Conservation (phyloP, 164 flowering plant species). For the Chimonanthus praecox region DNA sequence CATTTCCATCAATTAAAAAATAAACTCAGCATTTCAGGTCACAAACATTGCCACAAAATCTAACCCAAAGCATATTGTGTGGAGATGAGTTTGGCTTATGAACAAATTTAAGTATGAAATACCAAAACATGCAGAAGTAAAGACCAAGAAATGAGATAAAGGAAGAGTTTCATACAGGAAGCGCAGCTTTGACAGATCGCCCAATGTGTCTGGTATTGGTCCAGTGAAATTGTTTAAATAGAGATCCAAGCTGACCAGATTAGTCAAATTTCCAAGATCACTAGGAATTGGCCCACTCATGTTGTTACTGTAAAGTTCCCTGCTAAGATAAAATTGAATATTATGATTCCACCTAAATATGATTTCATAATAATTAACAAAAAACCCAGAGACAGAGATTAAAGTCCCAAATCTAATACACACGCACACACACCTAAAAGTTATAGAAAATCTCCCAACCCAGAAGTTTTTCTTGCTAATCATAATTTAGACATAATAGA, state of each 20-base stretch:
- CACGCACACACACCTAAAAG: background rate
- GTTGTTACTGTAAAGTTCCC: conserved; percentile 92
- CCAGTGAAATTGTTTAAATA: conserved; percentile 79
- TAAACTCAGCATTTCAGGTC: too few relatives aligned
- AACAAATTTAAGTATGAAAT: background rate
- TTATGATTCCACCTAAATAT: background rate
- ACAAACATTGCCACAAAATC: too few relatives aligned
- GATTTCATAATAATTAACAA: background rate
- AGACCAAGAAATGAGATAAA: conserved; percentile 4
- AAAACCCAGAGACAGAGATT: background rate
- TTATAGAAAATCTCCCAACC: too few relatives aligned
- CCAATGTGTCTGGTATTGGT: conserved; percentile 75
- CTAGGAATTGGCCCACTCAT: conserved; percentile 76
- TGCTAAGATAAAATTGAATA: conserved; percentile 19
- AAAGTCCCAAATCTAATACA: background rate
- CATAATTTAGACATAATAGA: too few relatives aligned
- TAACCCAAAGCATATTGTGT: too few relatives aligned
- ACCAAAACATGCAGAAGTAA: conserved; percentile 1
- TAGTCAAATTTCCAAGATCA: conserved; percentile 84
- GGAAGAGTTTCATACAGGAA: conserved; percentile 63
- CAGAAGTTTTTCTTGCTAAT: too few relatives aligned
- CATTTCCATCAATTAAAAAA: too few relatives aligned
- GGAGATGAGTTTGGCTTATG: background rate
- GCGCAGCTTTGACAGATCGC: conserved; percentile 67
- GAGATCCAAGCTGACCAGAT: conserved; percentile 94